Percentiles rank a stretch among this genome's conserved stretches.
These are phyloP conservation scores for Neonectria ditissima DNA, from an alignment of 2,329 filamentous ascomycete genomes.

Conservation along the genomic window DNA sequence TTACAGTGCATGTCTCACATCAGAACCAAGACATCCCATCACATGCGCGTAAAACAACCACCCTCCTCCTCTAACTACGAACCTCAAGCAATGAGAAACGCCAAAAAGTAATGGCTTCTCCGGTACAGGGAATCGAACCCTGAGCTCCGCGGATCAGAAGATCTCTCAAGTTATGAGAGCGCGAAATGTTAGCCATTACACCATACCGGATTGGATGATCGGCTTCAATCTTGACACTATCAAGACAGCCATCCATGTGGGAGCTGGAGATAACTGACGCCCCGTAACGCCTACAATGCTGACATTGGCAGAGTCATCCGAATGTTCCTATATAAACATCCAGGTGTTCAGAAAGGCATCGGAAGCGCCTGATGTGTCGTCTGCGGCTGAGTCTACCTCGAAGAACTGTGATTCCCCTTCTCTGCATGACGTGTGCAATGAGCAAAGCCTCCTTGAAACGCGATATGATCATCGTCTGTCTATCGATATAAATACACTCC, in stretches of 20 bases:
- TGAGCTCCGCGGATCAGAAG: no score
- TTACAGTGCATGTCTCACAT: neutral
- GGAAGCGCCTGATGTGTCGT: neutral
- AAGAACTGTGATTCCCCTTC: neutral
- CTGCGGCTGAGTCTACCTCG: neutral
- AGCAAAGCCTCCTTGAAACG: constrained; percentile 2
- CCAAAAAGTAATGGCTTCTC: neutral
- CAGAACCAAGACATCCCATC: neutral
- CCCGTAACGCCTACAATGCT: neutral
- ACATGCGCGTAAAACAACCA: no score
- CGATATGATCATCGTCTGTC: constrained; percentile 35
- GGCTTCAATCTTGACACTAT: neutral
- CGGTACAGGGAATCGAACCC: neutral
- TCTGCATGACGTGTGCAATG: neutral
- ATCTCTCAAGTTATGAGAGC: no score
- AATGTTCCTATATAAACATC: neutral
- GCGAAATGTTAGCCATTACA: neutral
- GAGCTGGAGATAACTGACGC: neutral
- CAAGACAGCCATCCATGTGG: fast-evolving
- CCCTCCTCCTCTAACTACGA: no score
- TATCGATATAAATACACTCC: constrained; percentile 47
- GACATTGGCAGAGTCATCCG: neutral
- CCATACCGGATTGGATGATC: neutral
- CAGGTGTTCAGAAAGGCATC: no score
- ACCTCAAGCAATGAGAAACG: neutral